Percentiles rank a stretch among this genome's conserved stretches.
These are phyloP conservation scores for Daldinia caldariorum DNA, from an alignment of 495 filamentous ascomycete species.

Conservation along the genomic window DNA sequence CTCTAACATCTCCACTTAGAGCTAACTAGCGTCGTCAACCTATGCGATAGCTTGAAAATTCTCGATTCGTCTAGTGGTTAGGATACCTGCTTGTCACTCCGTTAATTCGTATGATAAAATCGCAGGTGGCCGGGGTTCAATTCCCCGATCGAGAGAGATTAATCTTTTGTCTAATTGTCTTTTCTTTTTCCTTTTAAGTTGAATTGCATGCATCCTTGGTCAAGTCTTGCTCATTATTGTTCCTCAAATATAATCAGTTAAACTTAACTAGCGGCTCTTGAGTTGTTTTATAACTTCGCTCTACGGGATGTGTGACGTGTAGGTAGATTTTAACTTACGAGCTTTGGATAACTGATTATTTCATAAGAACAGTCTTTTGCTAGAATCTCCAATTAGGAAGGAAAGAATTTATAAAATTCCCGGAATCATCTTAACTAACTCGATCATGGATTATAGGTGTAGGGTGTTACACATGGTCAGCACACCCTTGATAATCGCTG, in stretches of 20 bases:
- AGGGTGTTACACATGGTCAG: not conserved
- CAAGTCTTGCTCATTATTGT: too few relatives aligned
- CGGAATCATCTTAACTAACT: not conserved
- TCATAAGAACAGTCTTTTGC: not conserved
- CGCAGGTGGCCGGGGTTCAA: conserved; percentile 56
- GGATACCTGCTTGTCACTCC: conserved; percentile 38
- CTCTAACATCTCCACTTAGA: not conserved
- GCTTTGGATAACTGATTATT: not conserved
- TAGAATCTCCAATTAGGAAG: not conserved
- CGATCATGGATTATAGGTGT: too few relatives aligned
- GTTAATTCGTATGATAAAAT: not conserved
- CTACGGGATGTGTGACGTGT: not conserved
- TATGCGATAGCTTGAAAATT: conserved; percentile 2
- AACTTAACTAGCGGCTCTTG: not conserved
- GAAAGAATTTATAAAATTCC: not conserved
- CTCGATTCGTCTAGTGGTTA: conserved; percentile 40
- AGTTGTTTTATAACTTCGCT: not conserved
- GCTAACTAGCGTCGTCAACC: not conserved
- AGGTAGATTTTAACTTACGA: not conserved
- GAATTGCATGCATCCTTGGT: too few relatives aligned
- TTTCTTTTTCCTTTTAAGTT: not conserved
- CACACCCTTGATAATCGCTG: conserved; percentile 1
- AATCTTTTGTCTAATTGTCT: too few relatives aligned
- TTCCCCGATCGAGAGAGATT: conserved; percentile 51
- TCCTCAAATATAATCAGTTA: not conserved